phyloP scores from a whole-genome alignment of 2,329 filamentous ascomycete genomes.

The Pleurostoma richardsiae region DNA sequence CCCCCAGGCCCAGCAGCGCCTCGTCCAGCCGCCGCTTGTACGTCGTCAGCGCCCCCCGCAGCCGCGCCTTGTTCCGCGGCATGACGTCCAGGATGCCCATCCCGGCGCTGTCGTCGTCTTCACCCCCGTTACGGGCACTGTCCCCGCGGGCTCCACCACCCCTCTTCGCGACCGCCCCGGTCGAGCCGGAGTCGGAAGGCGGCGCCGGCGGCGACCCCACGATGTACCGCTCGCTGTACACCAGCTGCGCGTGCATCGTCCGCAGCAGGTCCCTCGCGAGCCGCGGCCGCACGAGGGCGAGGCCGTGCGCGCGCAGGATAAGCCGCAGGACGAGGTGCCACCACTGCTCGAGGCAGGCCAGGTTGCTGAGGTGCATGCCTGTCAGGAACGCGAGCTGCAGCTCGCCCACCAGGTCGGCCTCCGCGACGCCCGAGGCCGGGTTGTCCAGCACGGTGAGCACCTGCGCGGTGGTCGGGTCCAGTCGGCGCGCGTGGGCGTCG shows the following conservation, averaged over 20 bases:
- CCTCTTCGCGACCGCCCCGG: slow-evolving; percentile 28
- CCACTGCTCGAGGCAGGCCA: slow-evolving; percentile 58
- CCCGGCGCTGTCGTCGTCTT: slow-evolving; percentile 1
- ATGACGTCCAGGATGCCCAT: slow-evolving; percentile 24
- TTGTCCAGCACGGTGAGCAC: slow-evolving; percentile 34
- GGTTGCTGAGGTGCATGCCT: slow-evolving; percentile 52
- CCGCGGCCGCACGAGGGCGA: slow-evolving; percentile 34
- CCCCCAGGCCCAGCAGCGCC: slow-evolving; percentile 29
- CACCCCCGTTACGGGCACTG: slow-evolving; percentile 1
- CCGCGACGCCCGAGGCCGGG: slow-evolving; percentile 14
- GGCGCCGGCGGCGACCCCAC: slow-evolving; percentile 27
- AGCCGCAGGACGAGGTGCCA: slow-evolving; percentile 48
- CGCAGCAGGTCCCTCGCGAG: slow-evolving; percentile 43
- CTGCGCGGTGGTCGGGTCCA: slow-evolving; percentile 33
- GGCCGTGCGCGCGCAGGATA: slow-evolving; percentile 42
- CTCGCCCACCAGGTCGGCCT: slow-evolving; percentile 50
- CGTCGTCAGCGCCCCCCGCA: slow-evolving; percentile 43
- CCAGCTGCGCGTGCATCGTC: slow-evolving; percentile 49
- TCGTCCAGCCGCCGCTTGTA: slow-evolving; percentile 52
- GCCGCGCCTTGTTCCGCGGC: slow-evolving; percentile 19
- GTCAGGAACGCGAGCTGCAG: slow-evolving; percentile 56
- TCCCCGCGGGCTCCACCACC: slow-evolving; percentile 13
- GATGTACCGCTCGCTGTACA: slow-evolving; percentile 45
- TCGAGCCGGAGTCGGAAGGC: too few relatives aligned
- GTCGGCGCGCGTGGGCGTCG: slow-evolving; percentile 29